phyloP scores from a whole-genome alignment of 1,139 yeast genomes.

The Yamadazyma spencermartinsiae region DNA sequence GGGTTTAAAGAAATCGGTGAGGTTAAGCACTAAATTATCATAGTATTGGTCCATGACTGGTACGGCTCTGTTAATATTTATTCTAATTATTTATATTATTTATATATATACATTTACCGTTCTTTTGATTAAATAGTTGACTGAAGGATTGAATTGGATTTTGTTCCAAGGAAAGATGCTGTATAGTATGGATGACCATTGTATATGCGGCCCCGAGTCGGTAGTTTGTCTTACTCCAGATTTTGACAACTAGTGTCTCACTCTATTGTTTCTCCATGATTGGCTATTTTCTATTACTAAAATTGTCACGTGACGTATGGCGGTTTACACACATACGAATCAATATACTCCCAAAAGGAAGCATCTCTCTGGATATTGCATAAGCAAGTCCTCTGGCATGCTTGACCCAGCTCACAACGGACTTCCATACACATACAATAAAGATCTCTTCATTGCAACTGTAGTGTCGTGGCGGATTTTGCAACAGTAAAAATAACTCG shows the following conservation, averaged over 20 bases:
- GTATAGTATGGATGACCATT: neutral
- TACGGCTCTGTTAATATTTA: neutral
- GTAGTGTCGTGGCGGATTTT: too few relatives aligned
- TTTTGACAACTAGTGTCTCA: neutral
- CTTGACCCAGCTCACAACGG: too few relatives aligned
- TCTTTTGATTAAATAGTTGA: too few relatives aligned
- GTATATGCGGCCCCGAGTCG: neutral
- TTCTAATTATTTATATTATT: conserved; percentile 1
- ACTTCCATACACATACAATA: too few relatives aligned
- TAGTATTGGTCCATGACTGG: conserved; percentile 1
- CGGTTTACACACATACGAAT: too few relatives aligned
- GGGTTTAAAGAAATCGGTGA: neutral
- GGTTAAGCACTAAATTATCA: neutral
- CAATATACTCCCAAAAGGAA: too few relatives aligned
- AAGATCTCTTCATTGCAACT: too few relatives aligned
- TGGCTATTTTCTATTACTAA: neutral
- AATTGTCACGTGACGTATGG: too few relatives aligned
- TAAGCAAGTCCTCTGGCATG: too few relatives aligned
- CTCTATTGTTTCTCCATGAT: neutral
- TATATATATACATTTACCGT: conserved; percentile 1
- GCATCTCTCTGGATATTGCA: too few relatives aligned
- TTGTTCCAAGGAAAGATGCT: neutral
- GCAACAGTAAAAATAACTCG: neutral
- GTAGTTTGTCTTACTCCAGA: neutral
- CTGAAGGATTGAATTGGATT: too few relatives aligned